A percentile compares a stretch with the other conserved stretches of the same genome.
Evolutionary conservation across 139 green algal species (phyloP).

Genomic region (Chlamydomonas sphaeroides): DNA sequence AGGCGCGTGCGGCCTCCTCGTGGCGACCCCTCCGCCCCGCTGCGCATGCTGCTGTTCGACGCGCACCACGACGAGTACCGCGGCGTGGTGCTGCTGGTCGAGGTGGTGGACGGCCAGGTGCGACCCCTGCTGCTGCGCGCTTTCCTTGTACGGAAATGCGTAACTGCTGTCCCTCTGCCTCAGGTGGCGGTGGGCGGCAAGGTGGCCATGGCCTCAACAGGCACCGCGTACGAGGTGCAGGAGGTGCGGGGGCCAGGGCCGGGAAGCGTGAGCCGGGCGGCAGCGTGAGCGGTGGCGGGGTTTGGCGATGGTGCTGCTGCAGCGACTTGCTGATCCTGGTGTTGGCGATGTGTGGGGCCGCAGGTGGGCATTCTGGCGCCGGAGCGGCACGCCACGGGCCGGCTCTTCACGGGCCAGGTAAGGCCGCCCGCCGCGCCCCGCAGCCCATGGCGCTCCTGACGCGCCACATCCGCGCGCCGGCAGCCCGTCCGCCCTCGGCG

Average conservation of each 20-base stretch:
- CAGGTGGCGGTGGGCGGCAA: slow-evolving; percentile 45
- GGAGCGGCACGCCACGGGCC: slow-evolving; percentile 62
- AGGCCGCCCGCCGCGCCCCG: too few relatives aligned
- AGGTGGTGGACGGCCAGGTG: slow-evolving; percentile 80
- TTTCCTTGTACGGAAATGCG: too few relatives aligned
- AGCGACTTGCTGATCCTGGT: too few relatives aligned
- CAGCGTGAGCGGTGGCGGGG: not conserved
- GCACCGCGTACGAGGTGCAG: slow-evolving; percentile 68
- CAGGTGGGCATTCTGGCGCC: slow-evolving; percentile 78
- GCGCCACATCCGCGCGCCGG: too few relatives aligned
- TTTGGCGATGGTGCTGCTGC: too few relatives aligned
- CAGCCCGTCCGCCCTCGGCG: too few relatives aligned
- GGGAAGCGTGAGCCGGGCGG: not conserved
- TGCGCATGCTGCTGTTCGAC: slow-evolving; percentile 91
- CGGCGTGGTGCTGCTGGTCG: slow-evolving; percentile 38
- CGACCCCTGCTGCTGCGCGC: too few relatives aligned
- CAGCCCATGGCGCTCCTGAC: too few relatives aligned
- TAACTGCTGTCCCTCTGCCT: too few relatives aligned
- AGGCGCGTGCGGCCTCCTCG: slow-evolving; percentile 61
- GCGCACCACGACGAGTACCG: slow-evolving; percentile 90
- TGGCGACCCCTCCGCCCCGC: slow-evolving; percentile 47
- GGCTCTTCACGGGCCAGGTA: slow-evolving; percentile 78
- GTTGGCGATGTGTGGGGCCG: too few relatives aligned
- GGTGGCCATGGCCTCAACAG: slow-evolving; percentile 27
- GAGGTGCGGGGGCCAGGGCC: slow-evolving; percentile 60